phyloP scores from a whole-genome alignment of 116 monocot genomes.

The Papilionanthe hybrid region DNA sequence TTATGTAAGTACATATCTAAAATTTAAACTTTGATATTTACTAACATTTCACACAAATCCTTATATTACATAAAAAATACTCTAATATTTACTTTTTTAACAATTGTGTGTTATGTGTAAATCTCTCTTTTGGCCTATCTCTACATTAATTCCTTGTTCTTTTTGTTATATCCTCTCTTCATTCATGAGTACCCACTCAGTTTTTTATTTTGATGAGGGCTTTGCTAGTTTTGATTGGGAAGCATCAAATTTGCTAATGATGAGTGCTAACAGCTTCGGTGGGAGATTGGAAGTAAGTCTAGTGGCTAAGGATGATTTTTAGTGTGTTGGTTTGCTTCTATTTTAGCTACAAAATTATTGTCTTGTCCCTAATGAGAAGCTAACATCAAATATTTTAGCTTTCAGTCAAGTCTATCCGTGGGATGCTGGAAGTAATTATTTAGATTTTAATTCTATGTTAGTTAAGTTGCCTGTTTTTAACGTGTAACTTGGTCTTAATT shows the following conservation, averaged over 20 bases:
- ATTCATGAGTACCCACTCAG: not conserved
- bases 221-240: not conserved
- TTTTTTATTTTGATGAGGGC: not conserved
- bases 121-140: not conserved
- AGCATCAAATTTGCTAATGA: not conserved
- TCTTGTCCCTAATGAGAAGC: not conserved
- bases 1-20: no score
- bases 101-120: no score
- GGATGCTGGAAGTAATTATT: no score
- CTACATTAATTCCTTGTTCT: not conserved
- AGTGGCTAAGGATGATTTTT: not conserved
- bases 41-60: no score
- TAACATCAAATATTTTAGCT: not conserved
- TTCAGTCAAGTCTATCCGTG: not conserved
- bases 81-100: no score
- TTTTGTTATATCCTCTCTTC: not conserved
- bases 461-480: no score
- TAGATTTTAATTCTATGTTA: no score
- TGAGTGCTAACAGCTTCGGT: not conserved
- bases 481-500: no score
- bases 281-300: not conserved
- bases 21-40: no score
- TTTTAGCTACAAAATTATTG: conserved; percentile 5
- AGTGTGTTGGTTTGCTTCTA: not conserved
- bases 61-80: no score